Evolutionary conservation across 192 early-diverging fungal species (phyloP), one percentile per base, ranked within the genome.

Genomic region (Backusella tuberculispora): DNA sequence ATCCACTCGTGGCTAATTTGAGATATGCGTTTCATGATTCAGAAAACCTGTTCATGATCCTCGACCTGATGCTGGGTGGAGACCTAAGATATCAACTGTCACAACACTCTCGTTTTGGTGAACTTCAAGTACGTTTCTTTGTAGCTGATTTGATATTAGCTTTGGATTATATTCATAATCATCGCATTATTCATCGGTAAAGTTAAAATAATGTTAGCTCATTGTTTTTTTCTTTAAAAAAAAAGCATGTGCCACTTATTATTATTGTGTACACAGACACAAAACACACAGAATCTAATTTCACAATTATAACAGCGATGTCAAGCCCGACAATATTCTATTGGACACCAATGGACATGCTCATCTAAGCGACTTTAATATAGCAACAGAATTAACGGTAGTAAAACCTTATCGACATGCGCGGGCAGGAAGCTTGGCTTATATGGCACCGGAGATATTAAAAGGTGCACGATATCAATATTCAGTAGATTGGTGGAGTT

Each of bases 21-120:
- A 86, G 94, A 34, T 99, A 96, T 73, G 95, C 96, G 26, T 99
- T 98, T 80, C 97, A 98, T 81, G 97, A 99, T 81, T 94, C 96
- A 69, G 92, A 91, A 66, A 92, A 95, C 67, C 82, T 98, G 74
- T 99, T 95, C 74, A 96, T 98, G 92, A 91, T 95, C 7, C 76
- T 99, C 19, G 97, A 99, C 80, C 83, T 99, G 64, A 98, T 96
- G 96, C 84, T 95, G 19, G 96, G 97, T 76, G 96, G 97, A 29
- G 97, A 99, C 83, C 82, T 99, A 74, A 89, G 96, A 2, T 96
- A 95, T 74, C 96, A 97, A 75, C 77, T 95, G 24, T 90, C 92
- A 71, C 81, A 91, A n/a, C 83, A 87, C 48, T 87, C 87, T 2
- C 80, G 78, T 0, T 84, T 96, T 73, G 81, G 78, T 8, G 94